Percentiles rank a stretch among this genome's conserved stretches.
These are phyloP conservation scores for Lachancea nothofagi DNA, from an alignment of 805 yeast species.

Conservation along the genomic window DNA sequence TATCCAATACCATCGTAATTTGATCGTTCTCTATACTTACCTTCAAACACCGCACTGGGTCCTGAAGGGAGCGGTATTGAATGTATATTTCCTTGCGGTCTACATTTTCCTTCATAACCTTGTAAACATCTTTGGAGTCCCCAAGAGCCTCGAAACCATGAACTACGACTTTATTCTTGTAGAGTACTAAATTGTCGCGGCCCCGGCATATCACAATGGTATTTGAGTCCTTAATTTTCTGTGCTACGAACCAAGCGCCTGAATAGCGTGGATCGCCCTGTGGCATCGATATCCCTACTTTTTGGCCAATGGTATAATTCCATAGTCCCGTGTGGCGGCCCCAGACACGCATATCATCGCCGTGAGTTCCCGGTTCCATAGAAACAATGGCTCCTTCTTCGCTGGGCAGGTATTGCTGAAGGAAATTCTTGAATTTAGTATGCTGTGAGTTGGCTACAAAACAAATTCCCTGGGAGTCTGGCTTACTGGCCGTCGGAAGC, in stretches of 20 bases:
- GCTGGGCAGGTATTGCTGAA: slow-evolving; percentile 66
- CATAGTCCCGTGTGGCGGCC: slow-evolving; percentile 85
- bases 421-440: slow-evolving; percentile 62
- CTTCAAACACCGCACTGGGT: slow-evolving; percentile 39
- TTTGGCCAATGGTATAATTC: slow-evolving; percentile 94
- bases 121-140: neutral
- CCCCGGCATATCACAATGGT: slow-evolving; percentile 79
- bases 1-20: slow-evolving; percentile 37
- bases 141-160: slow-evolving; percentile 31
- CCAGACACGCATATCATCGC: slow-evolving; percentile 67
- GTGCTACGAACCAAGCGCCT: slow-evolving; percentile 86
- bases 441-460: slow-evolving; percentile 66
- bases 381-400: slow-evolving; percentile 74
- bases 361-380: slow-evolving; percentile 30
- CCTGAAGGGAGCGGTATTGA: slow-evolving; percentile 73
- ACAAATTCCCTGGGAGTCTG: slow-evolving; percentile 92
- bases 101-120: slow-evolving; percentile 6
- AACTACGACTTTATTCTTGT: slow-evolving; percentile 39
- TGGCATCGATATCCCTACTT: slow-evolving; percentile 67
- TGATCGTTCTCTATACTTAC: neutral
- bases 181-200: slow-evolving; percentile 51
- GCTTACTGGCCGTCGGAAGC: slow-evolving; percentile 66
- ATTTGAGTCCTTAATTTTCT: slow-evolving; percentile 56
- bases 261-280: slow-evolving; percentile 71
- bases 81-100: slow-evolving; percentile 34